Evolutionary conservation across 2,329 filamentous ascomycete species (phyloP), one percentile per base, ranked within the genome.

Genomic region (Chaetoscypha palmicola): DNA sequence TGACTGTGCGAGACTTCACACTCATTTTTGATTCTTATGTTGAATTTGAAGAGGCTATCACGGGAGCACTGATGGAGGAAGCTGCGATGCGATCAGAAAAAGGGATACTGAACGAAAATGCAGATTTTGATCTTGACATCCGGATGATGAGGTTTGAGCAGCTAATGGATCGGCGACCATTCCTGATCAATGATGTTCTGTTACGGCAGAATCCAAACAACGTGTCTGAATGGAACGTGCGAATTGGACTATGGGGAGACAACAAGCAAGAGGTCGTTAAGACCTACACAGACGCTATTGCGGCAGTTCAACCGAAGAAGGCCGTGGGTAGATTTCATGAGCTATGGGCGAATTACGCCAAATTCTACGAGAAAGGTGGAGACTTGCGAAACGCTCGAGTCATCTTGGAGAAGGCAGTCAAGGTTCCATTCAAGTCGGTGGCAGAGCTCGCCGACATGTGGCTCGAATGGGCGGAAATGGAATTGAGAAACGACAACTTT

Each of bases 391-490:
- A 83, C 53, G 90, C 92, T 28, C 78, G 92, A 23, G 75, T 94
- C 49, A 97, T 98, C 58, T 86, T 97, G 77, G 91, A 97, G 64
- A 98, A 97, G 67, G 91, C 91, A 11, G 86, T 95, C 60, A 97
- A 96, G 62, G 92, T 98, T 1, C 90, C 91, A 0, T 98, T 94
- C 73, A 97, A 95, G 61, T 94, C 90, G 1, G 91, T 98, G n/a
- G 81, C 86, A 22, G 92, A 98, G 65, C 74, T 98, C 46, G 92
- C 92, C 16, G 92, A 98, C 59, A 94, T 92, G 76, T 98, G 92
- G 92, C 94, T 94, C 52, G 89, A 95, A 66, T 98, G 92, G 91
- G 91, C 94, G 1, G 91, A 98, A 66, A 88, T 98, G 85, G 92
- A 98, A 64, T 73, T 98, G 38, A 84, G 92, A 38, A 89, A 89